phyloP scores from a whole-genome alignment of 2,329 filamentous ascomycete genomes.

The Colletotrichum eleusines region DNA sequence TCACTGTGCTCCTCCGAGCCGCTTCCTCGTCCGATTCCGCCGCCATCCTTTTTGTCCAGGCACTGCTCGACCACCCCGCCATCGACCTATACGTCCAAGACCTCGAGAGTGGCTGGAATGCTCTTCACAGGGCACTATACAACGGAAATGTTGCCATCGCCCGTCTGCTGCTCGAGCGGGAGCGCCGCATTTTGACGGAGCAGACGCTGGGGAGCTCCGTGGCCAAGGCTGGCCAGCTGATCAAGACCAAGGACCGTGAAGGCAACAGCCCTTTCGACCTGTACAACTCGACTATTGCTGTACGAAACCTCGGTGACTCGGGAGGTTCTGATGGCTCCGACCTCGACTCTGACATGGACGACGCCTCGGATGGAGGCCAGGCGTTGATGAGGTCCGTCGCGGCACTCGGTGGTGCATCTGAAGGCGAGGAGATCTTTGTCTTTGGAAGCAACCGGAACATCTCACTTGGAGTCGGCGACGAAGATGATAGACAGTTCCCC shows the following conservation, averaged over 20 bases:
- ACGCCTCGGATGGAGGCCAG: constrained; percentile 49
- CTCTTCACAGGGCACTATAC: constrained; percentile 90
- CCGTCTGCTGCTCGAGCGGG: constrained; percentile 82
- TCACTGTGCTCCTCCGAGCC: constrained; percentile 87
- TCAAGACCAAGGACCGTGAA: constrained; percentile 96
- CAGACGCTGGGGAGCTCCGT: constrained; percentile 70
- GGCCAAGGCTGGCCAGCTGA: constrained; percentile 77
- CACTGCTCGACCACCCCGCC: constrained; percentile 83
- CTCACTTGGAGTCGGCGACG: constrained; percentile 92
- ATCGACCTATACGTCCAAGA: constrained; percentile 91
- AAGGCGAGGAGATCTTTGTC: constrained; percentile 88
- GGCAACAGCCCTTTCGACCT: constrained; percentile 95
- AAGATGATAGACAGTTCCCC: constrained; percentile 93
- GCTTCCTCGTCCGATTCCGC: constrained; percentile 79
- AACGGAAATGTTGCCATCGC: constrained; percentile 90
- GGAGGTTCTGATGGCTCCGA: constrained; percentile 60
- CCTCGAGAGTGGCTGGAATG: constrained; percentile 94
- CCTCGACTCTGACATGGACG: constrained; percentile 67
- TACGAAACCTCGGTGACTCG: constrained; percentile 70
- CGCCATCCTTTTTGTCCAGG: constrained; percentile 80
- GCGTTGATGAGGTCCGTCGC: constrained; percentile 36
- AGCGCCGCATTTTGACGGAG: constrained; percentile 73
- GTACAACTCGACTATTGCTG: constrained; percentile 87
- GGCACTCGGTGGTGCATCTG: constrained; percentile 42
- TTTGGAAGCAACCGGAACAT: constrained; percentile 98